These are phyloP conservation scores for Conidiobolus coronatus DNA, from an alignment of 371 early-diverging fungal genomes.

Conservation along the genomic window DNA sequence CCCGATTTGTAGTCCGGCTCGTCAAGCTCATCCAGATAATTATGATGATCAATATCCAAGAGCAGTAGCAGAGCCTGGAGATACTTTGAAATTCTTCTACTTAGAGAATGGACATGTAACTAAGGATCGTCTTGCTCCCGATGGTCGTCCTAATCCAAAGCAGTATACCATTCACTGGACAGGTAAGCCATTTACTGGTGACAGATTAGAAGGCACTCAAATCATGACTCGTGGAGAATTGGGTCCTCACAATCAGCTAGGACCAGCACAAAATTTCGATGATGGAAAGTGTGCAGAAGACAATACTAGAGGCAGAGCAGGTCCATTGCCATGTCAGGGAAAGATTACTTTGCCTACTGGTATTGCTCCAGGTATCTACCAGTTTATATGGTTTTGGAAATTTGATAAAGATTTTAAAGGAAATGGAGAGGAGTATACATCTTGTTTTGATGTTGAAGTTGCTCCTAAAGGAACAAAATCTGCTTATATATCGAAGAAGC, in stretches of 20 bases:
- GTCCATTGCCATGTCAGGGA: conserved; percentile 9
- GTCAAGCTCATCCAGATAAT: conserved; percentile 9
- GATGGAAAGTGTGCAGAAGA: conserved; percentile 6
- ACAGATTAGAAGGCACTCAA: conserved; percentile 2
- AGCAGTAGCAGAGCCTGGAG: conserved; percentile 8
- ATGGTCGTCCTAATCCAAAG: conserved; percentile 2
- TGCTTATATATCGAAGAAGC: no score
- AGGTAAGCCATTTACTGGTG: conserved; percentile 10
- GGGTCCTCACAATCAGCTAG: conserved; percentile 6
- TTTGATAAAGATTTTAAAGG: conserved; percentile 11
- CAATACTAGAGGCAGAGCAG: background rate
- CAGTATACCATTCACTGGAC: conserved; percentile 5
- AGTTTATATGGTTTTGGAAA: conserved; percentile 17
- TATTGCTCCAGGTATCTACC: conserved; percentile 10
- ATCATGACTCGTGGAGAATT: conserved; percentile 8
- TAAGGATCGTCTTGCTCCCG: conserved; percentile 9
- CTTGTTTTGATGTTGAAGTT: conserved; percentile 14
- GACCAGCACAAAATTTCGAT: background rate
- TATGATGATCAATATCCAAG: conserved; percentile 9
- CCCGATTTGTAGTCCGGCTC: conserved; percentile 11
- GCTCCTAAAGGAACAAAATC: background rate
- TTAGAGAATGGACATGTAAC: conserved; percentile 14
- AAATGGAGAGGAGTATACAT: conserved; percentile 13
- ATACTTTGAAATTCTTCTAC: conserved; percentile 9
- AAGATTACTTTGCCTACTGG: conserved; percentile 7